Base-by-base conservation (phyloP, 2,329 filamentous ascomycete species). In the Aspergillus sp. region DNA sequence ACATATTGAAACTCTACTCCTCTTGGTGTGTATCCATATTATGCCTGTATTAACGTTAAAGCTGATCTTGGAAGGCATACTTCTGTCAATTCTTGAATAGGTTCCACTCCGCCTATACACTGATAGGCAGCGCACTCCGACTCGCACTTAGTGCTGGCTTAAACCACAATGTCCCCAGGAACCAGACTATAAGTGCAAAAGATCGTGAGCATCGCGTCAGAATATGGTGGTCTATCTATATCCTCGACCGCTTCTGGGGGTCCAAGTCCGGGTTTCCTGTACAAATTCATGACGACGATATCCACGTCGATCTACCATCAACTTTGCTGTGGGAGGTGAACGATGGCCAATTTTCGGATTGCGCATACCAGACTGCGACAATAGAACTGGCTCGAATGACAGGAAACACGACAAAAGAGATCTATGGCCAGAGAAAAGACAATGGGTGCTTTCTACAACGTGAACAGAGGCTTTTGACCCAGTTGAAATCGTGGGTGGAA, bases 261-360 rank as follows among this genome's bases (percentile, higher is more conserved):
- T 76, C 77, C 0, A 78, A 79, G 47, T 67, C 79, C 1, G 77
- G 79, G 0, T 77, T 79, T 46, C 78, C 80, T 0, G 68, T 77
- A 0, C 75, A 77, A 14, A 74, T 82, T 9, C 70, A 72, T 5
- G 79, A 82, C 37, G 70, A 77, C 7, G 79, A 80, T 24, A 79
- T 75, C 12, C 64, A 71, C 37, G 66, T 70, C 23, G 67, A 72
- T 9, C 54, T 71, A 45, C 72, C 72, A 4, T n/a, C n/a, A 7
- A 27, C 24, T 27, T 8, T 21, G 21, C 21, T 3, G 21, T 21
- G 21, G 3, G 21, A 27, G 9, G 3, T 27, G 3, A 8, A 3
- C 7, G 24, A 27, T 27, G 24, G 24, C 8, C 24, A 27, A 27
- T 27, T 27, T 27, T 27, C 24, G 8, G 24, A 27, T 2, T 0